Percentiles rank a stretch among this genome's conserved stretches.
Evolutionary conservation across 23 red algal species (phyloP).

Genomic region (Gracilaria domingensis): DNA sequence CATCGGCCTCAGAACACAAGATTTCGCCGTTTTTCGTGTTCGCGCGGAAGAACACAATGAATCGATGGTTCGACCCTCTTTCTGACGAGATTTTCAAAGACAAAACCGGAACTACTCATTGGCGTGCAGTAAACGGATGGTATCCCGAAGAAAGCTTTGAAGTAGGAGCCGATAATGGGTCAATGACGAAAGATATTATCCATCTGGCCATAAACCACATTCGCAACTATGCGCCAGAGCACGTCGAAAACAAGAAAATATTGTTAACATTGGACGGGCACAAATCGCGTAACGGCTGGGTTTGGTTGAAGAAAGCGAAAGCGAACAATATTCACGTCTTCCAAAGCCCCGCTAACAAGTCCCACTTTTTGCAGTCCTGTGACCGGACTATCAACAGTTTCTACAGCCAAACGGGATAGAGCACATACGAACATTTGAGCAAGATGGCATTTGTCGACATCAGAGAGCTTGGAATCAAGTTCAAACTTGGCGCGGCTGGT

Average conservation of each 20-base stretch:
- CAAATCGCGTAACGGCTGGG: background rate
- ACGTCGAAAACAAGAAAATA: background rate
- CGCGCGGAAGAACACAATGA: background rate
- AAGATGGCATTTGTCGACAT: background rate
- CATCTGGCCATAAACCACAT: background rate
- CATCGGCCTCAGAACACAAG: background rate
- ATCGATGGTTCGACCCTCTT: background rate
- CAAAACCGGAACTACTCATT: background rate
- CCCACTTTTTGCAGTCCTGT: constrained; percentile 21
- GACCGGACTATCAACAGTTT: background rate
- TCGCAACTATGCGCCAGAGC: background rate
- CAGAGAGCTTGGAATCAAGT: background rate
- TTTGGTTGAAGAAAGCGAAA: background rate
- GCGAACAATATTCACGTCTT: background rate
- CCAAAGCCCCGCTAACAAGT: constrained; percentile 2
- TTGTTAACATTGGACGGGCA: background rate
- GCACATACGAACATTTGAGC: background rate
- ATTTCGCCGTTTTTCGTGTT: constrained; percentile 1
- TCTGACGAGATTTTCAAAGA: background rate
- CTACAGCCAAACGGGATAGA: background rate
- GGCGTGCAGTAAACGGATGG: background rate
- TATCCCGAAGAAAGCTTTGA: background rate
- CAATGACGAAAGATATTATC: background rate
- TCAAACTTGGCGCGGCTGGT: constrained; percentile 4
- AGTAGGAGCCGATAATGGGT: background rate